Evolutionary conservation across 805 yeast genomes (phyloP).

Genomic region (Grigorovia transvaalensis): DNA sequence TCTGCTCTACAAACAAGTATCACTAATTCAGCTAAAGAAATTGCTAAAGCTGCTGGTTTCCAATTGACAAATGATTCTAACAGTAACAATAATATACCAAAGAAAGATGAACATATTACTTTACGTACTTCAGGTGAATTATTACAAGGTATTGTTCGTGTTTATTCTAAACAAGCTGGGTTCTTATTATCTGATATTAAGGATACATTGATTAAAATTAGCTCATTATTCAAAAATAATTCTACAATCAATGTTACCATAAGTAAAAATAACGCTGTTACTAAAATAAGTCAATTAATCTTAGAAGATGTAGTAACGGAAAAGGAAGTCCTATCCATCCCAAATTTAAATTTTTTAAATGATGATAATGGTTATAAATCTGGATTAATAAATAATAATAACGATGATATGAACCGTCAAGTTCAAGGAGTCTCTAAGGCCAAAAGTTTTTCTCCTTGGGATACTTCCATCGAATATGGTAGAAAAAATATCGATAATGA

Average conservation of each 20-base stretch:
- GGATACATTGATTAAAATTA: slow-evolving; percentile 62
- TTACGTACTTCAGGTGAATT: slow-evolving; percentile 78
- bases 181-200: slow-evolving; percentile 74
- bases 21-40: slow-evolving; percentile 53
- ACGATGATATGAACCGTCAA: slow-evolving; percentile 18
- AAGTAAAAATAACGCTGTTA: slow-evolving; percentile 47
- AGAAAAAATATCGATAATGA: slow-evolving; percentile 20
- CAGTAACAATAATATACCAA: slow-evolving; percentile 2
- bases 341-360: slow-evolving; percentile 35
- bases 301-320: slow-evolving; percentile 73
- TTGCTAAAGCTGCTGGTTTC: slow-evolving; percentile 36
- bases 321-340: slow-evolving; percentile 60
- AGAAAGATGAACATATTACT: slow-evolving; percentile 49
- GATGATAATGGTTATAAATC: slow-evolving; percentile 8
- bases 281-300: slow-evolving; percentile 48
- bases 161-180: slow-evolving; percentile 77
- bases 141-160: slow-evolving; percentile 75
- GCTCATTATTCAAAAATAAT: slow-evolving; percentile 47
- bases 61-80: slow-evolving; percentile 3
- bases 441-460: slow-evolving; percentile 12
- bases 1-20: slow-evolving; percentile 70
- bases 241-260: slow-evolving; percentile 45
- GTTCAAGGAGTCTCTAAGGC: slow-evolving; percentile 25
- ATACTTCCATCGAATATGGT: slow-evolving; percentile 25
- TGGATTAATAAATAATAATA: slow-evolving; percentile 11